A percentile compares a stretch with the other conserved stretches of the same genome.
Evolutionary conservation across 2,329 filamentous ascomycete species (phyloP).

Genomic region (Penicillium sp.): DNA sequence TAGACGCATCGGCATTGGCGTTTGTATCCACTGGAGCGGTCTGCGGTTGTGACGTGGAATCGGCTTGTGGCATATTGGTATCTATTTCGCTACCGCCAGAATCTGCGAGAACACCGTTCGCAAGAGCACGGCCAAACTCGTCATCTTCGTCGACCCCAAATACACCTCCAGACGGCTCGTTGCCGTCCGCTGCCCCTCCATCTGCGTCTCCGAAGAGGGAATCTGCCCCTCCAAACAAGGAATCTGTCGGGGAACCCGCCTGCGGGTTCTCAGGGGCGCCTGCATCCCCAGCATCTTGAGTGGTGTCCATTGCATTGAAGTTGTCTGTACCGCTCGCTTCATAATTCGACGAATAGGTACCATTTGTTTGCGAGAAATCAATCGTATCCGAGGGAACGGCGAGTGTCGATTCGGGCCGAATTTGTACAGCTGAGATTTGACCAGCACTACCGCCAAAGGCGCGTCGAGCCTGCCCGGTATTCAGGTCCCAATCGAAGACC

Average conservation of each 20-base stretch:
- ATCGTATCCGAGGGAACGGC: constrained; percentile 76
- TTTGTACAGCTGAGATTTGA: constrained; percentile 88
- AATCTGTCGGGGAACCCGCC: constrained; percentile 72
- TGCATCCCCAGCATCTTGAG: constrained; percentile 43
- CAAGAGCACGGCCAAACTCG: constrained; percentile 78
- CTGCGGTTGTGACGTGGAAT: constrained; percentile 27
- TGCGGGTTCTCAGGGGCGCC: constrained; percentile 62
- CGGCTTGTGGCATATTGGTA: constrained; percentile 27
- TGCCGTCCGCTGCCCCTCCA: constrained; percentile 55
- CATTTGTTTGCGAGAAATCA: constrained; percentile 59
- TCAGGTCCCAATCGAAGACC: constrained; percentile 92
- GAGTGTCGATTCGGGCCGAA: constrained; percentile 75
- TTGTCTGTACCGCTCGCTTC: constrained; percentile 64
- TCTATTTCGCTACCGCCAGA: constrained; percentile 49
- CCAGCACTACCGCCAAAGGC: constrained; percentile 77
- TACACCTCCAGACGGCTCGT: constrained; percentile 59
- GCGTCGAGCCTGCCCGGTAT: constrained; percentile 78
- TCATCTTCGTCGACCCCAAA: constrained; percentile 86
- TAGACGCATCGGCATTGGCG: constrained; percentile 12
- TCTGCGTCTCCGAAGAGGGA: constrained; percentile 88
- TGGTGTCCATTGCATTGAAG: constrained; percentile 51
- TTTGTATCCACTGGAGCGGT: constrained; percentile 17
- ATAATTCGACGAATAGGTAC: constrained; percentile 80
- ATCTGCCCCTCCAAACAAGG: constrained; percentile 82
- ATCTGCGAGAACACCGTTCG: constrained; percentile 63